Conservation (phyloP, 345 rosid species). For the Arabidopsis arenosa region DNA sequence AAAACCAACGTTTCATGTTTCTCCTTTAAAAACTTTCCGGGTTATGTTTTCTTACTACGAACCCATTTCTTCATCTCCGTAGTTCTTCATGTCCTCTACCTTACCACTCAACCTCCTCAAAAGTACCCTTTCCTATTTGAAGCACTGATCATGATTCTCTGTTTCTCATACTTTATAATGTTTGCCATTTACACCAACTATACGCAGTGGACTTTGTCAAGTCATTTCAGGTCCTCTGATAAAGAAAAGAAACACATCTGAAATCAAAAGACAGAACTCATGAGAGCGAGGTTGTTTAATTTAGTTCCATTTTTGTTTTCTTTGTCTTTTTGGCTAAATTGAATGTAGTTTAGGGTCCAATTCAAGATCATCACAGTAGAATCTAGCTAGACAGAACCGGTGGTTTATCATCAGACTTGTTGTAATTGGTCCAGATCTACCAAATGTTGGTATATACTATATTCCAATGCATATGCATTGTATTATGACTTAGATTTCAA, state of each 20-base stretch:
- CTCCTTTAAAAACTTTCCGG: slow-evolving; percentile 30
- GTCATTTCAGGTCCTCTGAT: slow-evolving; percentile 36
- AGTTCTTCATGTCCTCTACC: slow-evolving; percentile 66
- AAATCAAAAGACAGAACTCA: not conserved
- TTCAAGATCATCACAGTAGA: slow-evolving; percentile 11
- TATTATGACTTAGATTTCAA: not conserved
- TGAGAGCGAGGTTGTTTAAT: slow-evolving; percentile 13
- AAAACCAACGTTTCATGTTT: slow-evolving; percentile 31
- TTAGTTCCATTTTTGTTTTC: slow-evolving; percentile 8
- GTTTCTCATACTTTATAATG: slow-evolving; percentile 59
- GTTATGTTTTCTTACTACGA: slow-evolving; percentile 37
- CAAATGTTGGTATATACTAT: not conserved
- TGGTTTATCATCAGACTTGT: slow-evolving; percentile 18
- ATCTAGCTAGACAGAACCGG: slow-evolving; percentile 20
- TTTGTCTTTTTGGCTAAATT: slow-evolving; percentile 2
- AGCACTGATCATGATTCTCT: slow-evolving; percentile 73
- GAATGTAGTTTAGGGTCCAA: slow-evolving; percentile 14
- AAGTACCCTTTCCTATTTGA: slow-evolving; percentile 74
- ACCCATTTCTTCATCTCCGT: slow-evolving; percentile 55
- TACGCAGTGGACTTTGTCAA: slow-evolving; percentile 63
- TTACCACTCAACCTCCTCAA: slow-evolving; percentile 60
- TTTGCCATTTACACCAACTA: slow-evolving; percentile 59
- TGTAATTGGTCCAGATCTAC: not conserved
- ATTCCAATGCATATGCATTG: slow-evolving; percentile 1
- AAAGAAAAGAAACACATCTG: slow-evolving; percentile 53